Percentiles rank a stretch among this genome's conserved stretches.
Conservation (phyloP, 768 basidiomycete species). For the Russula compacta region DNA sequence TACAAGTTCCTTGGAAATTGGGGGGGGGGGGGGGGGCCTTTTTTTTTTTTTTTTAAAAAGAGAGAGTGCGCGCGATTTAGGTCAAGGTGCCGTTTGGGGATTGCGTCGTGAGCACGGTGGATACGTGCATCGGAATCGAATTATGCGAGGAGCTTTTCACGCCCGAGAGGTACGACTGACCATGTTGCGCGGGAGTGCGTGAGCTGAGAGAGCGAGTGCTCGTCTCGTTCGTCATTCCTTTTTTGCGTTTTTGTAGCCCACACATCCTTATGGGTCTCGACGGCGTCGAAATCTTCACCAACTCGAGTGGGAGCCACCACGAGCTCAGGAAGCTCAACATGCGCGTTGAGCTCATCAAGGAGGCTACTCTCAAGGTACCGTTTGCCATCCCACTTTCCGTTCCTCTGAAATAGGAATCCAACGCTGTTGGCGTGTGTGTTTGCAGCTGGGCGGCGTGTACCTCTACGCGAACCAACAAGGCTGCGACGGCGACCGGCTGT, state of each 20-base stretch:
- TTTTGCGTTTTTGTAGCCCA: constrained; percentile 45
- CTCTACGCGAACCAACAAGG: constrained; percentile 99
- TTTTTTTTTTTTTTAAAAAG: no score
- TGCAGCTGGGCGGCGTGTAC: constrained; percentile 89
- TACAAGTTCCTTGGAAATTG: no score
- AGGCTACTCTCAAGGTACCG: constrained; percentile 85
- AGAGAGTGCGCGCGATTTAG: constrained; percentile 40
- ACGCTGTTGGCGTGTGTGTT: no score
- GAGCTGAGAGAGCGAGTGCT: not conserved
- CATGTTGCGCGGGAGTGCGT: not conserved
- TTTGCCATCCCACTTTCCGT: not conserved
- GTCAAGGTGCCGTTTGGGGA: constrained; percentile 92
- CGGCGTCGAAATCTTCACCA: constrained; percentile 98
- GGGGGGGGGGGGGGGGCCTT: no score
- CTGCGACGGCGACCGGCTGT: constrained; percentile 94
- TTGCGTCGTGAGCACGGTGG: constrained; percentile 83
- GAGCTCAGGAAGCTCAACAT: constrained; percentile 93
- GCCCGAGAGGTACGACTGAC: constrained; percentile 64
- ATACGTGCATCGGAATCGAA: constrained; percentile 96
- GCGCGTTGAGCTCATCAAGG: constrained; percentile 90
- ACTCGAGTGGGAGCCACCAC: constrained; percentile 97
- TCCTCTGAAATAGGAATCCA: not conserved
- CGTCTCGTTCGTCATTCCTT: not conserved
- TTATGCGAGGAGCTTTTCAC: constrained; percentile 98
- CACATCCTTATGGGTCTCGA: constrained; percentile 98